phyloP scores from a whole-genome alignment of 495 filamentous ascomycete genomes.

The Letharia lupina region DNA sequence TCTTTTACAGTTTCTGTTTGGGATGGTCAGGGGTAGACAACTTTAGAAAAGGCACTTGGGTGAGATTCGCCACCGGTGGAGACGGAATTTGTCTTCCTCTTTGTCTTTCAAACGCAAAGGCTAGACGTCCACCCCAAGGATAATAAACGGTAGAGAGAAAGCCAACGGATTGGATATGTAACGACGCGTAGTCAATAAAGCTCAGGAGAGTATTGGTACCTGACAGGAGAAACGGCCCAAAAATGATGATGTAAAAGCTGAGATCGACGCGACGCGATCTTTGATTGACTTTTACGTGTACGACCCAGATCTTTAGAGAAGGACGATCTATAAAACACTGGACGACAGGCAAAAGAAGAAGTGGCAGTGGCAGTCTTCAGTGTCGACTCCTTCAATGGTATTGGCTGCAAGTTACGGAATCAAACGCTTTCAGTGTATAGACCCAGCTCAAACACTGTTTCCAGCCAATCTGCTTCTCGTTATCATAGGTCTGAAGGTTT shows the following conservation, averaged over 20 bases:
- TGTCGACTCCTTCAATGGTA: no score
- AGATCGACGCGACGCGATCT: slow-evolving; percentile 1
- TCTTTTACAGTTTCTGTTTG: not conserved
- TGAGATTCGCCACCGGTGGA: not conserved
- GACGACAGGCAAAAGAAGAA: no score
- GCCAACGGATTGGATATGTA: not conserved
- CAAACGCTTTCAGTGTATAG: no score
- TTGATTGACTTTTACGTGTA: not conserved
- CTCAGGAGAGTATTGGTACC: not conserved
- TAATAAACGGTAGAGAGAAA: not conserved
- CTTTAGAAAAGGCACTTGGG: not conserved
- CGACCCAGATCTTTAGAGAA: not conserved
- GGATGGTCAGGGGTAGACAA: not conserved
- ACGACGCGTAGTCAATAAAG: not conserved
- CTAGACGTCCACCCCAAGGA: not conserved
- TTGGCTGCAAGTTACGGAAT: no score
- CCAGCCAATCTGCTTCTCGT: no score
- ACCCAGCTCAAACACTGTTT: no score
- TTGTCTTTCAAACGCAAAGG: not conserved
- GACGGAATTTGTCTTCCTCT: not conserved
- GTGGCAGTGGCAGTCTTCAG: no score
- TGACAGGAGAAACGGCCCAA: not conserved
- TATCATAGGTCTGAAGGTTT: no score
- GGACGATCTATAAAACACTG: slow-evolving; percentile 2
- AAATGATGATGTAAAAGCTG: slow-evolving; percentile 2